Base-by-base conservation (phyloP, 208 protist species). In the Acanthamoeba comandoni region DNA sequence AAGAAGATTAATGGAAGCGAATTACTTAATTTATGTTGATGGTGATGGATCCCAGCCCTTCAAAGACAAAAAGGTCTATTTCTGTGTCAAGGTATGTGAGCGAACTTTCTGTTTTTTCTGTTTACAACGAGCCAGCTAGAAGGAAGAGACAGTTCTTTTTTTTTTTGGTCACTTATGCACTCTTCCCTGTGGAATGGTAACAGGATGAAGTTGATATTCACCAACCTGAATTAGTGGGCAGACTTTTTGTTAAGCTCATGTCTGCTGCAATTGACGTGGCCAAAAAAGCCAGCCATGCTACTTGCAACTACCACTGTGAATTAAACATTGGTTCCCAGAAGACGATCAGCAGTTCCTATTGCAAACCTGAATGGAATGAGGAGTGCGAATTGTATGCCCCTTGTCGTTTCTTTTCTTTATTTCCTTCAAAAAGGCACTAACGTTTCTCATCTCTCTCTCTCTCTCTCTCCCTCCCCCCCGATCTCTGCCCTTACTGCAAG, bases 291-390 rank as follows among this genome's bases (percentile, higher is more conserved):
- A 29, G 26, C 13, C 5, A 19, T 55, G 69, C 39, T 11, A n/a
- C 69, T 22, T 55, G n/a, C 13, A 80, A 80, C 48, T 80, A 80
- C 48, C 58, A 80, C 71, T 80, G 71, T 52, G 71, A 80, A 7
- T 22, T 80, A 52, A 57, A 24, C 12, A n/a, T 80, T 19, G 71
- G 71, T 13, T 31, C 58, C 49, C 71, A 80, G 71, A 80, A 80
- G 71, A 80, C 71, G 0, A 13, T 52, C 71, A 80, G 71, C 71
- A 80, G 71, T 5, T 80, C 71, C 4, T 80, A 39, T 58, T 43
- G 49, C 43, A 80, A 80, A n/a, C 71, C 71, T n/a, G 71, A 80
- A 29, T 80, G 71, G 71, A 80, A 80, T 52, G 71, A 80, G 31
- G 71, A 80, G 48, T 80, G 71, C 43, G 71, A 80, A 48, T 80